phyloP scores from a whole-genome alignment of 2,329 filamentous ascomycete species.

The Ophiocordyceps australis region DNA sequence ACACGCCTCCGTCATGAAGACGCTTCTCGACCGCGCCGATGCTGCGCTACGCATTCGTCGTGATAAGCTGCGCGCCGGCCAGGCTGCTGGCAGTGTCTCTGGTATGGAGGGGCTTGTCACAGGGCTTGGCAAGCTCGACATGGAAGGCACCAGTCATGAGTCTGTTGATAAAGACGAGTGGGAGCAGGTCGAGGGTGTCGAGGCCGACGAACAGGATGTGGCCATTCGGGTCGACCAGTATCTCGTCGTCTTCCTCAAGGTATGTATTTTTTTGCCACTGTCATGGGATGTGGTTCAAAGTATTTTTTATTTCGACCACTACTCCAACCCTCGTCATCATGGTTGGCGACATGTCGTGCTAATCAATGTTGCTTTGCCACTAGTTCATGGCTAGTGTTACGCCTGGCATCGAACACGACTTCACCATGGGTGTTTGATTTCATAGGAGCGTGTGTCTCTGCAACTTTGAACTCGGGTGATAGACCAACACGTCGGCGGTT shows the following conservation, averaged over 20 bases:
- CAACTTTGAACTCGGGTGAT: too few species aligned
- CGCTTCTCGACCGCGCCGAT: conserved; percentile 84
- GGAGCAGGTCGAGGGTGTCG: conserved; percentile 43
- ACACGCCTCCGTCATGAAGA: conserved; percentile 96
- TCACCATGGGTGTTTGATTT: conserved; percentile 87
- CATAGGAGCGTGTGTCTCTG: too few species aligned
- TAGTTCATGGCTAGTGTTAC: conserved; percentile 77
- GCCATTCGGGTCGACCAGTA: conserved; percentile 82
- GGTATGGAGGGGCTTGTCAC: conserved; percentile 80
- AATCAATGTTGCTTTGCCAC: background rate
- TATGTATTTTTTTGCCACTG: conserved; percentile 13
- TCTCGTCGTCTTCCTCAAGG: conserved; percentile 73
- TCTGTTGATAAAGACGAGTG: conserved; percentile 39
- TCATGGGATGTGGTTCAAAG: too few species aligned
- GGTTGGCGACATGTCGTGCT: too few species aligned
- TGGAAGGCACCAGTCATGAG: conserved; percentile 28
- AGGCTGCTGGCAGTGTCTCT: conserved; percentile 23
- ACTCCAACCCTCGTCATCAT: too few species aligned
- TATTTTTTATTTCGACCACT: too few species aligned
- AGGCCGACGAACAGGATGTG: conserved; percentile 51
- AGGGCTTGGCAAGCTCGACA: conserved; percentile 50
- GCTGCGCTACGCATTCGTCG: conserved; percentile 77
- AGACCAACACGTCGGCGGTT: too few species aligned
- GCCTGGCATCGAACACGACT: conserved; percentile 93
- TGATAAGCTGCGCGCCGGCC: conserved; percentile 54